Evolutionary conservation across 352 stramenopile species (phyloP).

Genomic region (Pythium phragmiticola): DNA sequence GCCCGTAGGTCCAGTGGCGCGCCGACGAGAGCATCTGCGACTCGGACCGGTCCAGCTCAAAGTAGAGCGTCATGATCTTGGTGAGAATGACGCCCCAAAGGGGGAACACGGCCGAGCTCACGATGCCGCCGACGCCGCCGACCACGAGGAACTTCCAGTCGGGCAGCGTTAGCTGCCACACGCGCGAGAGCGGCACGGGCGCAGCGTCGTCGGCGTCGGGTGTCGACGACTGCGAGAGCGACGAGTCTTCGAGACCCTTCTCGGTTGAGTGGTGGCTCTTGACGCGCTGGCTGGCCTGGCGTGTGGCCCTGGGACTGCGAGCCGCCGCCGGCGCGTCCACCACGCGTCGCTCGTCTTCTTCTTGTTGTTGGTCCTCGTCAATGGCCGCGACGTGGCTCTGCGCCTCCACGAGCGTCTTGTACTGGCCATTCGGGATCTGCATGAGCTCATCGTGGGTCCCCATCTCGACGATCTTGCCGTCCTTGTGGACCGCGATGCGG

Average conservation of each 20-base stretch:
- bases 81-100: conserved; percentile 40
- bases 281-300: too few relatives aligned
- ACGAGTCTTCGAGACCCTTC: background rate
- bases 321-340: too few relatives aligned
- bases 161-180: conserved; percentile 32
- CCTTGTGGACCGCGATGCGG: conserved; percentile 77
- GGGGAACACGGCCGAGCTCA: conserved; percentile 38
- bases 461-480: conserved; percentile 72
- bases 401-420: conserved; percentile 26
- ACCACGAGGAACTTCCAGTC: conserved; percentile 32
- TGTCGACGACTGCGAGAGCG: background rate
- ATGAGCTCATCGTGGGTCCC: conserved; percentile 84
- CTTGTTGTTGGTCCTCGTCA: background rate
- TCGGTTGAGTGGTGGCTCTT: background rate
- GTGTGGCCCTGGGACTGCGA: background rate
- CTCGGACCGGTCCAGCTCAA: conserved; percentile 22
- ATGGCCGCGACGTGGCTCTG: background rate
- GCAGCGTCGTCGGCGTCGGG: background rate
- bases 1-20: conserved; percentile 32
- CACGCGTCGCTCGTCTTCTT: background rate
- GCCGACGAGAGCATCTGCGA: conserved; percentile 22
- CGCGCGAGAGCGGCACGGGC: conserved; percentile 11
- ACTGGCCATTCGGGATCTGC: conserved; percentile 29
- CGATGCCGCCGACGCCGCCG: conserved; percentile 25
- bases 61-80: conserved; percentile 42